These are phyloP conservation scores for Cadophora malorum DNA, from an alignment of 2,329 filamentous ascomycete genomes.

Conservation along the genomic window DNA sequence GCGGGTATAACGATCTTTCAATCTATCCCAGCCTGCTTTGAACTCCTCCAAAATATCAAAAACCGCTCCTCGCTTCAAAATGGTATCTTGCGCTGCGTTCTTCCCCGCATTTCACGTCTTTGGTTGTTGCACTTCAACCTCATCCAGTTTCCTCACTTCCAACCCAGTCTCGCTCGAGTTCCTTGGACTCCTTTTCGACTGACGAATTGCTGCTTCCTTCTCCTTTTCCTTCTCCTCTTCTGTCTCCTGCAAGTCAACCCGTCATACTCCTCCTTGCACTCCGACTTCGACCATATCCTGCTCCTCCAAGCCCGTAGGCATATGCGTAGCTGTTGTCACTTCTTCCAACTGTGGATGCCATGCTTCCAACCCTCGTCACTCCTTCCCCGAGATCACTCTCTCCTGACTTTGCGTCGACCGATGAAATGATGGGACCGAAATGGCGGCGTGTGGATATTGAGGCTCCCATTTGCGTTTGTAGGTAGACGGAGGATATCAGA, in stretches of 20 bases:
- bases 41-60: conserved; percentile 1
- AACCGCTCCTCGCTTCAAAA: conserved; percentile 2
- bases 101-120: background rate
- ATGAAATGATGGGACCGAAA: conserved; percentile 12
- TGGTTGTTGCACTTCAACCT: too few relatives aligned
- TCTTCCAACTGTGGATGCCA: background rate
- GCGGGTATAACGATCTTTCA: background rate
- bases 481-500: background rate
- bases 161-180: background rate
- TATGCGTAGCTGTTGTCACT: conserved; percentile 8
- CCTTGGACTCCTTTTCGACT: background rate
- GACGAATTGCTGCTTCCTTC: background rate
- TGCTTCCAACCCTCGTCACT: background rate
- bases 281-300: background rate
- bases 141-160: background rate
- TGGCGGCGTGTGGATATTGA: conserved; percentile 9
- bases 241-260: background rate
- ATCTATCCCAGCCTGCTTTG: background rate
- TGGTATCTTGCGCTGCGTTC: background rate
- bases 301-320: conserved; percentile 8
- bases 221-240: background rate
- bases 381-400: background rate
- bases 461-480: conserved; percentile 7
- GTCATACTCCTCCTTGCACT: conserved; percentile 8
- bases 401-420: background rate